Conservation (phyloP, 1,284 basidiomycete genomes). For the Pholiota adiposa region DNA sequence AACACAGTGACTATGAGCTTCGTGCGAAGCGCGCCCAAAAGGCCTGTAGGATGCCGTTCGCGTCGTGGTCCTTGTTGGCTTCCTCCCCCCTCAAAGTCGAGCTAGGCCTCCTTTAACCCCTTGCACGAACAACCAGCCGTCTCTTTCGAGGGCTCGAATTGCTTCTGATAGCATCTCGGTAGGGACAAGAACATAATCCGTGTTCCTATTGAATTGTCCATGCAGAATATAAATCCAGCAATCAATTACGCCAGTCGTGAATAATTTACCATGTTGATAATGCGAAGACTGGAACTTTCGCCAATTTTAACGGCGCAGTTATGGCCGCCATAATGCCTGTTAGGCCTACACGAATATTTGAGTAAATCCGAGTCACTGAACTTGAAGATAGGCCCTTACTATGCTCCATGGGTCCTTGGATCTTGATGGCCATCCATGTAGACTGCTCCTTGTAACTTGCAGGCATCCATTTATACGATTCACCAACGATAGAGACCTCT, state of each 20-base stretch:
- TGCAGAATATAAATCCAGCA: conserved; percentile 7
- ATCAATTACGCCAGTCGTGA: not conserved
- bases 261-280: conserved; percentile 67
- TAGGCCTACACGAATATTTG: conserved; percentile 44
- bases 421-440: conserved; percentile 63
- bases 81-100: conserved; percentile 27
- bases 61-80: too few species aligned
- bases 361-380: too few species aligned
- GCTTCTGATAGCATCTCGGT: conserved; percentile 45
- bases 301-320: conserved; percentile 57
- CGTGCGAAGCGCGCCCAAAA: too few species aligned
- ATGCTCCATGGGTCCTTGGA: conserved; percentile 70
- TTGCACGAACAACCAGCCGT: conserved; percentile 52
- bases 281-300: conserved; percentile 62
- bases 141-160: conserved; percentile 41
- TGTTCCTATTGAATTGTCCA: conserved; percentile 55
- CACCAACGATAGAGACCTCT: conserved; percentile 64
- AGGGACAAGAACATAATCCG: conserved; percentile 63
- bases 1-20: too few species aligned
- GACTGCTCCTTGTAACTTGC: conserved; percentile 39
- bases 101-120: conserved; percentile 24
- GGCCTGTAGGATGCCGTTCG: too few species aligned
- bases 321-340: conserved; percentile 64
- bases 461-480: conserved; percentile 40
- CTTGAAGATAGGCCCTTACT: conserved; percentile 51